Evolutionary conservation across 805 yeast species (phyloP), one percentile per base, ranked within the genome.

Genomic region (Hanseniaspora valbyensis): DNA sequence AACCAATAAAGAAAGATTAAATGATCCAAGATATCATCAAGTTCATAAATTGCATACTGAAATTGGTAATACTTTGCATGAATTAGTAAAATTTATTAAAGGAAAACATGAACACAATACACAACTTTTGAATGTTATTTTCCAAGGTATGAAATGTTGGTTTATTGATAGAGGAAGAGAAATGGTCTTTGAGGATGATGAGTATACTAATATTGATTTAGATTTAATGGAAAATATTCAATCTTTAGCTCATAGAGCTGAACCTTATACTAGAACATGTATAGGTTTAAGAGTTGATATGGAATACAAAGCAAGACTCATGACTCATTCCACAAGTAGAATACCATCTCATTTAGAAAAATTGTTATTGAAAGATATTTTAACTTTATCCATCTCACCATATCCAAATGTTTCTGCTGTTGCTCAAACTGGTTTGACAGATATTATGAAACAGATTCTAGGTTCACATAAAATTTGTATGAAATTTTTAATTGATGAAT

Each of bases 121-220:
- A 7, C 74, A 76, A 12, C 61, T 83, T 5, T 74, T 80, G 60
- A 77, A 77, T 54, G 75, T 78, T 42, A 70, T 81, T 30, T 65
- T 87, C 29, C 76, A 77, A 58, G 79, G 81, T 2, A 61, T 82
- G 40, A 78, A 81, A 54, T 76, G 81, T 6, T 92, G 94, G 86
- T 80, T 82, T 57, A 71, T 82, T 24, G 92, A 87, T 59, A 81
- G 82, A 24, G 95, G 95, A 1, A 73, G 76, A 50, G 94, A 85
- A 56, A 68, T 82, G 12, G 64, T 81, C 0, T 72, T 80, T 44
- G 79, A 73, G 38, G 67, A 73, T 3, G 76, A 78, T 52, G 80
- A 78, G 41, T 75, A 67, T 28, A 62, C 80, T 4, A 67, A 68
- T 33, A 69, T 81, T 30, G 76, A 77, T 42, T 76, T 78, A 53